These are phyloP conservation scores for Echeveria elegans DNA, from an alignment of 164 flowering plant species.

Conservation along the genomic window DNA sequence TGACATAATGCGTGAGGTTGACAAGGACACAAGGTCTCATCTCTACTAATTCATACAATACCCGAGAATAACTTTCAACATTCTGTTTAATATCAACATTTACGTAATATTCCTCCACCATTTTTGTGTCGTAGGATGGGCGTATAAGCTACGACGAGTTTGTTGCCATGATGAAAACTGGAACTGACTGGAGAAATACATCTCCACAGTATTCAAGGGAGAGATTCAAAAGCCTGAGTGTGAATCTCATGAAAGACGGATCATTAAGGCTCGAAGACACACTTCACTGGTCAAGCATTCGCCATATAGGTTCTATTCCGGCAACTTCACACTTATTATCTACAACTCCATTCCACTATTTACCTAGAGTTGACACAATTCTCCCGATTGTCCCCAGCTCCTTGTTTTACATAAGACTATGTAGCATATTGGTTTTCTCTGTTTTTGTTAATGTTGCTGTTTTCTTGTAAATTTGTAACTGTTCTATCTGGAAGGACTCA, in stretches of 20 bases:
- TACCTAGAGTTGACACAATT: no score
- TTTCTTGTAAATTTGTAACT: no score
- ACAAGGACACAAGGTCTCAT: constrained; percentile 84
- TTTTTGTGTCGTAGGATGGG: constrained; percentile 59
- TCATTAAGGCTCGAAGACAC: constrained; percentile 67
- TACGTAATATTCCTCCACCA: not conserved
- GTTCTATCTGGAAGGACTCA: no score
- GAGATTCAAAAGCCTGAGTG: constrained; percentile 89
- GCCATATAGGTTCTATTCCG: constrained; percentile 21
- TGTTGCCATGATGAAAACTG: constrained; percentile 95
- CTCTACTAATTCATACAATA: not conserved
- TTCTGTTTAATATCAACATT: not conserved
- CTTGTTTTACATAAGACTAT: no score
- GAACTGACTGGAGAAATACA: constrained; percentile 99
- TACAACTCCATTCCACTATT: no score
- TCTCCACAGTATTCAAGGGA: constrained; percentile 94
- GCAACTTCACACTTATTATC: no score
- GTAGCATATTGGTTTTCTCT: no score
- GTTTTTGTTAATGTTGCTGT: no score
- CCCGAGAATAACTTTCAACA: not conserved
- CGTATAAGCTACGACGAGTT: constrained; percentile 86
- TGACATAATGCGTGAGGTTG: constrained; percentile 89
- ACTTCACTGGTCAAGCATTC: constrained; percentile 38
- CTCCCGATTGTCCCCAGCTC: no score
- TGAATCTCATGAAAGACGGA: constrained; percentile 94